These are phyloP conservation scores for Ceratobasidium sp. DNA, from an alignment of 1,284 basidiomycete genomes.

Conservation along the genomic window DNA sequence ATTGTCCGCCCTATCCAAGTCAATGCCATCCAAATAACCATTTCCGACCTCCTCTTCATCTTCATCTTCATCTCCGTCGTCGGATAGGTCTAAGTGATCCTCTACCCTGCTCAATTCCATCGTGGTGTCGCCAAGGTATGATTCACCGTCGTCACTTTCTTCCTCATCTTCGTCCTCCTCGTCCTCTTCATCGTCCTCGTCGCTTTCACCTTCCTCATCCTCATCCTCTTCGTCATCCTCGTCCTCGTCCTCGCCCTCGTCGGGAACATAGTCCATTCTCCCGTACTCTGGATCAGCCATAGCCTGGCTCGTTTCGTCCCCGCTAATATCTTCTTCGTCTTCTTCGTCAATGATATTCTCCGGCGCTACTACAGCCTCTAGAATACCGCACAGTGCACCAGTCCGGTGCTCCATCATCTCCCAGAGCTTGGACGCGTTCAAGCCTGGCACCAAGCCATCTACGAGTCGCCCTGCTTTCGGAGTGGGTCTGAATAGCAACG, in stretches of 20 bases:
- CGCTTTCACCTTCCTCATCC: slow-evolving; percentile 44
- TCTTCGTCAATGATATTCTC: slow-evolving; percentile 45
- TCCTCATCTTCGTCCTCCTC: slow-evolving; percentile 50
- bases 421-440: slow-evolving; percentile 36
- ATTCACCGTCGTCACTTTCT: slow-evolving; percentile 50
- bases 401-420: slow-evolving; percentile 40
- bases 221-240: slow-evolving; percentile 41
- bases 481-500: slow-evolving; percentile 4
- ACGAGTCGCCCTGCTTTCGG: slow-evolving; percentile 6
- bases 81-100: slow-evolving; percentile 32
- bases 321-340: slow-evolving; percentile 45
- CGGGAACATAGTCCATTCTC: slow-evolving; percentile 42
- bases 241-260: slow-evolving; percentile 44
- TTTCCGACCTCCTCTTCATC: slow-evolving; percentile 51
- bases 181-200: slow-evolving; percentile 54
- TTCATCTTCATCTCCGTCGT: slow-evolving; percentile 49
- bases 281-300: slow-evolving; percentile 44
- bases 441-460: background rate
- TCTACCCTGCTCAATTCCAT: slow-evolving; percentile 24
- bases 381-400: slow-evolving; percentile 62
- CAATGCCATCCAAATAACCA: slow-evolving; percentile 50
- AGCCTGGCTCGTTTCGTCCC: slow-evolving; percentile 40
- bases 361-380: slow-evolving; percentile 54
- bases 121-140: slow-evolving; percentile 23
- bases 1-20: slow-evolving; percentile 50